Conservation (phyloP, 305 asterid species). For the Euphrasia arctica region DNA sequence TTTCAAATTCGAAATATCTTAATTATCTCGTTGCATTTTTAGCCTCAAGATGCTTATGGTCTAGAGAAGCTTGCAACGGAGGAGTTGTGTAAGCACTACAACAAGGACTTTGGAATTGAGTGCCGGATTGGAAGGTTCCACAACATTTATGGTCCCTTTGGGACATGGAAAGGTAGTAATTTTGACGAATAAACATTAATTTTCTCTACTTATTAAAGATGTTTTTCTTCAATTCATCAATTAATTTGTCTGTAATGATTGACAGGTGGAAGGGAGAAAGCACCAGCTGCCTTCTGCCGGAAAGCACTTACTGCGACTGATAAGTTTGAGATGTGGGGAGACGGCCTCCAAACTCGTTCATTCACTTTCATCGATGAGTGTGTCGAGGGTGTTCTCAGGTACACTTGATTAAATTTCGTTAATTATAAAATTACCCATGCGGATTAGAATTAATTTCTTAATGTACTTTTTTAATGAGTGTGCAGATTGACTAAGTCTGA, state of each 20-base stretch:
- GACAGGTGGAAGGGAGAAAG: slow-evolving; percentile 76
- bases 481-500: slow-evolving; percentile 69
- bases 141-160: not conserved
- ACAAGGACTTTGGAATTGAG: not conserved
- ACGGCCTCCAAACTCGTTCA: slow-evolving; percentile 70
- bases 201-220: not conserved
- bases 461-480: slow-evolving; percentile 3
- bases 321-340: slow-evolving; percentile 82
- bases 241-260: slow-evolving; percentile 1
- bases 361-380: slow-evolving; percentile 82
- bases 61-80: not conserved
- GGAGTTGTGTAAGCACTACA: not conserved
- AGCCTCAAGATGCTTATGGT: not conserved
- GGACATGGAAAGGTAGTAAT: not conserved
- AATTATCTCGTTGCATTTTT: not conserved
- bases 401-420: slow-evolving; percentile 5
- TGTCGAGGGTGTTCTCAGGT: slow-evolving; percentile 81
- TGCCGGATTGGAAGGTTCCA: not conserved
- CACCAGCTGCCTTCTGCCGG: slow-evolving; percentile 80
- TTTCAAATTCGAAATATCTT: not conserved
- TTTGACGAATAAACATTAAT: not conserved
- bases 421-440: not conserved
- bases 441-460: not conserved
- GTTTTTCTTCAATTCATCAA: not conserved
- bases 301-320: slow-evolving; percentile 56